phyloP scores from a whole-genome alignment of 345 rosid species.

The Mallotus nudiflorus region DNA sequence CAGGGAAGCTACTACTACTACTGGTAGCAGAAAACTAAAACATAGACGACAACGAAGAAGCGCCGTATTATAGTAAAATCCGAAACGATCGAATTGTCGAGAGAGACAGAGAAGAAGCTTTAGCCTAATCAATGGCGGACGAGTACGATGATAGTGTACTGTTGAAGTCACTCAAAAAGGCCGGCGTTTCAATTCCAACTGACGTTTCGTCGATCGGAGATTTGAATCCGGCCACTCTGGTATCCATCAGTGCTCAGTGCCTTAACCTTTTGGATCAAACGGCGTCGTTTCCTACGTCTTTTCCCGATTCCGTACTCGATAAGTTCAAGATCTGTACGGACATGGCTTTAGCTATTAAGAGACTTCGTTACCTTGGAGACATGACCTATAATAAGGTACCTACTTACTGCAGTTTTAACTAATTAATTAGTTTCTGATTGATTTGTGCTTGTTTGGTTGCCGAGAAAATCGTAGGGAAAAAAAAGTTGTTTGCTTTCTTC shows the following conservation, averaged over 20 bases:
- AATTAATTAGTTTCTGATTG: too few relatives aligned
- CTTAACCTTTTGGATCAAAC: conserved; percentile 51
- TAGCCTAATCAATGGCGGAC: conserved; percentile 40
- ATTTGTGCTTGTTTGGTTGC: too few relatives aligned
- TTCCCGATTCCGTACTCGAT: conserved; percentile 53
- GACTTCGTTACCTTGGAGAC: conserved; percentile 63
- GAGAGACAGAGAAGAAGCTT: not conserved
- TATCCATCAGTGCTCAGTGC: conserved; percentile 63
- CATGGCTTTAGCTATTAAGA: conserved; percentile 49
- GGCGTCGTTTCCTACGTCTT: conserved; percentile 31
- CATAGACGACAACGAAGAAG: not conserved
- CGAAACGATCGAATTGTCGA: not conserved
- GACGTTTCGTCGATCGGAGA: conserved; percentile 39
- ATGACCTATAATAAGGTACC: conserved; percentile 62
- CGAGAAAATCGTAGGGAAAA: too few relatives aligned
- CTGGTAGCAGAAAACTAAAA: too few relatives aligned
- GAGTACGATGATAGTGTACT: conserved; percentile 28
- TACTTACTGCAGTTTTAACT: too few relatives aligned
- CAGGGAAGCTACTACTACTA: not conserved
- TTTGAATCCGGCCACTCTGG: conserved; percentile 42
- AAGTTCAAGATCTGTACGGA: conserved; percentile 63
- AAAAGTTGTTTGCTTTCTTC: too few relatives aligned
- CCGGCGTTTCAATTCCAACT: conserved; percentile 54
- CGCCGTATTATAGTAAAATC: not conserved
- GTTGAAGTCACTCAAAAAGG: conserved; percentile 42